A percentile compares a stretch with the other conserved stretches of the same genome.
Evolutionary conservation across 495 filamentous ascomycete genomes (phyloP).

Genomic region (Apiosordaria backusii): DNA sequence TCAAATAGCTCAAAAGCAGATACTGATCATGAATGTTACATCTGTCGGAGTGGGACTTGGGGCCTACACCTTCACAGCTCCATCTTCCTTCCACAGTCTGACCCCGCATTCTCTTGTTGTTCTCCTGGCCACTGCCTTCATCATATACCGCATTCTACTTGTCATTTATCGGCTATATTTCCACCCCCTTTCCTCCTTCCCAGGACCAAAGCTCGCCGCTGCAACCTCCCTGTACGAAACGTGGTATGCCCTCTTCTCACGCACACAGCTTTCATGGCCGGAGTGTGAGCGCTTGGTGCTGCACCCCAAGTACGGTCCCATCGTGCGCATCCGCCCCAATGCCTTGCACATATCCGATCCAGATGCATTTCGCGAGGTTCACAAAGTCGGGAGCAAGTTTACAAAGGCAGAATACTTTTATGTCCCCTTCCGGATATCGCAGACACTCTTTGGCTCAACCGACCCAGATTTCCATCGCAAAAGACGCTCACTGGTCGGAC

Average conservation of each 20-base stretch:
- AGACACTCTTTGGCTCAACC: not conserved
- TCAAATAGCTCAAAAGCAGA: not conserved
- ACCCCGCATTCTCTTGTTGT: not conserved
- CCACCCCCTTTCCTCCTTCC: constrained; percentile 45
- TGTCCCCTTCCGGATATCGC: not conserved
- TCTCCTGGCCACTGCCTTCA: not conserved
- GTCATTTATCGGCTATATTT: constrained; percentile 45
- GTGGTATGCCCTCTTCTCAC: constrained; percentile 41
- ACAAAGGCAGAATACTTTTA: constrained; percentile 8
- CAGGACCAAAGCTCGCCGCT: constrained; percentile 50
- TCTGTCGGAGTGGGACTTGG: not conserved
- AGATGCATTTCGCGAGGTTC: not conserved
- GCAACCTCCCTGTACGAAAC: constrained; percentile 47
- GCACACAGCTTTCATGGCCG: not conserved
- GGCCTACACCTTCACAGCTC: not conserved
- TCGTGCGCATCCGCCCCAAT: constrained; percentile 1
- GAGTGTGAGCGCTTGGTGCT: not conserved
- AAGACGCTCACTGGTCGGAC: not conserved
- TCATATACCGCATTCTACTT: constrained; percentile 6
- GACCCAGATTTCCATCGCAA: constrained; percentile 5
- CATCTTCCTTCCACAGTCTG: too few relatives aligned
- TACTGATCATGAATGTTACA: not conserved
- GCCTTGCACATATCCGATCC: not conserved
- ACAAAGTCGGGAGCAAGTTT: constrained; percentile 3
- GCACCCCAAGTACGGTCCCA: constrained; percentile 1